Base-by-base conservation (phyloP, 2,329 filamentous ascomycete genomes). In the Pseudogymnoascus sp. region DNA sequence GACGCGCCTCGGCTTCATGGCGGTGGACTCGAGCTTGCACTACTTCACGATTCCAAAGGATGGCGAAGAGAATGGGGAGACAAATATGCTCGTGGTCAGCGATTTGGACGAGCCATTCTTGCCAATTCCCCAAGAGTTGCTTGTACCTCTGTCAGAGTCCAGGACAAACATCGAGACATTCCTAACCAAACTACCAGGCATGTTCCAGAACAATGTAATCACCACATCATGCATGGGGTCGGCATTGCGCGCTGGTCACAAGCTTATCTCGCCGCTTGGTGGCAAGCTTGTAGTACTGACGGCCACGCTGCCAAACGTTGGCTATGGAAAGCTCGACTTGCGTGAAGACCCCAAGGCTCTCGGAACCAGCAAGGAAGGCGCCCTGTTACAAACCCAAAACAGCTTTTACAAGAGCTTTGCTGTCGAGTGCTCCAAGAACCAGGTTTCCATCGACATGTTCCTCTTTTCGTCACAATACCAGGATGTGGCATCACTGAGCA, bases 381-480 rank as follows among this genome's bases (percentile, higher is more conserved):
- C 83, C 66, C 82, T 99, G 33, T 80, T 99, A 61, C 93, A 97
- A 75, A 97, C 95, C 0, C 90, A 86, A 42, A 97, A 92, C 79
- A 92, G 90, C 72, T 99, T 97, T 77, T 99, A 97, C 83, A 99
- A 99, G 82, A 96, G 91, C 71, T 99, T 99, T 72, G 95, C 95
- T 0, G 95, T 99, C 2, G 95, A 99, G 75, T 99, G 95, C 77
- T 97, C 93, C 38, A 99, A 99, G 80, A 96, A 96, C 69, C 95
- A 99, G 76, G 95, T 99, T 29, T 97, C 93, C 0, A 92, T 99
- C 69, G 93, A 97, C 75, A 97, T 97, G 93, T 97, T 97, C 80
- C 81, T 97, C 60, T 97, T 96, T 78, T 95, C 91, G 3, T 93
- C 91, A 15, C 90, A 95, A 74, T 97, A 99, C 75, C 95, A 97